Conservation (phyloP, 2,329 filamentous ascomycete species). For the Colletotrichum karsti region DNA sequence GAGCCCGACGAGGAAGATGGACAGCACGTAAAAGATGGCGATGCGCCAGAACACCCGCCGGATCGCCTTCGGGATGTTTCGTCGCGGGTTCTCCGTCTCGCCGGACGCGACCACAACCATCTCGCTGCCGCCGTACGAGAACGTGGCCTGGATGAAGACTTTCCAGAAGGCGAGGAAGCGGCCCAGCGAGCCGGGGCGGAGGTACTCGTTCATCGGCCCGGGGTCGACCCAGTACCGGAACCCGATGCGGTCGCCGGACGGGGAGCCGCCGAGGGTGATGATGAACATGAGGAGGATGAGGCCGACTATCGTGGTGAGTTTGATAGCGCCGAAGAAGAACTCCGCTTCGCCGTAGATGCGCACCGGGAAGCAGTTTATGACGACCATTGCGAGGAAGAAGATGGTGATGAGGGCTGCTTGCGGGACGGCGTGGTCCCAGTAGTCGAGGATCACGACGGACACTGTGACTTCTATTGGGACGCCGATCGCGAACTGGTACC, state of each 20-base stretch:
- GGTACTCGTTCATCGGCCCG: constrained; percentile 51
- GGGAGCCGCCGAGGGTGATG: constrained; percentile 55
- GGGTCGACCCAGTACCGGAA: constrained; percentile 55
- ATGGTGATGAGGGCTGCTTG: constrained; percentile 44
- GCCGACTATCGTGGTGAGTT: constrained; percentile 57
- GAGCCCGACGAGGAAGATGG: constrained; percentile 60
- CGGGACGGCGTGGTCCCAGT: constrained; percentile 44
- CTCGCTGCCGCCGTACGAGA: constrained; percentile 58
- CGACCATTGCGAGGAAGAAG: constrained; percentile 46
- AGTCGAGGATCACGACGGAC: constrained; percentile 55
- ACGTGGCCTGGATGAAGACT: constrained; percentile 56
- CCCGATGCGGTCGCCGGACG: constrained; percentile 50
- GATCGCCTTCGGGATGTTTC: constrained; percentile 57
- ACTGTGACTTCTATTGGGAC: constrained; percentile 57
- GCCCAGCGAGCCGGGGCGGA: constrained; percentile 45
- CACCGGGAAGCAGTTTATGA: constrained; percentile 48
- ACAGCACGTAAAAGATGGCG: constrained; percentile 59
- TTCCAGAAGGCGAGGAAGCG: constrained; percentile 53
- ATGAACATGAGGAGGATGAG: constrained; percentile 59
- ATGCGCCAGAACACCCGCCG: constrained; percentile 66
- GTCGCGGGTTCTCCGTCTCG: constrained; percentile 57
- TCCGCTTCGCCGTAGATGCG: constrained; percentile 63
- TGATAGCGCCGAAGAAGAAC: constrained; percentile 58
- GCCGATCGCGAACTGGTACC: constrained; percentile 56
- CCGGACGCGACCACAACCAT: constrained; percentile 61